Conservation (phyloP, 805 yeast species). For the Sugiyamaella smithiae region DNA sequence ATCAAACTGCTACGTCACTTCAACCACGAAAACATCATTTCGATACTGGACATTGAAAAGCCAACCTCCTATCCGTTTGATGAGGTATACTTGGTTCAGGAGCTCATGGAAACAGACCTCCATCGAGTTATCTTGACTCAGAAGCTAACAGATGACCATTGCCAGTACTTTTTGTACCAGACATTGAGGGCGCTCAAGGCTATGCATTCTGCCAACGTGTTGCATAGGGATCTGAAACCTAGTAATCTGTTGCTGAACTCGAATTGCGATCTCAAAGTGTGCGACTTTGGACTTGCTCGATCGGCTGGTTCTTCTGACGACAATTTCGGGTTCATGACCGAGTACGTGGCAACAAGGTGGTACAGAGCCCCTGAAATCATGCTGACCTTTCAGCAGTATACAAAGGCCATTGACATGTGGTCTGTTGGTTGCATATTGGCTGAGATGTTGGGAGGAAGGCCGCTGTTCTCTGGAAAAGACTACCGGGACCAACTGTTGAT, state of each 20-base stretch:
- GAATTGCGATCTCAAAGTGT: constrained; percentile 88
- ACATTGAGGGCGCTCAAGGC: constrained; percentile 87
- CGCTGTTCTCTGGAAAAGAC: constrained; percentile 91
- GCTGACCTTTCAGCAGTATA: constrained; percentile 90
- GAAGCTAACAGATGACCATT: constrained; percentile 82
- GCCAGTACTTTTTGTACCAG: constrained; percentile 91
- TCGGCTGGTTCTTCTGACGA: constrained; percentile 56
- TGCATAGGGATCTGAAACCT: constrained; percentile 92
- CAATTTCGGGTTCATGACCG: constrained; percentile 84
- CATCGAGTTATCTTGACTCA: constrained; percentile 94
- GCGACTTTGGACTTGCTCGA: constrained; percentile 91
- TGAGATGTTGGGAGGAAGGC: constrained; percentile 80
- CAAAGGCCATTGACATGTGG: constrained; percentile 96
- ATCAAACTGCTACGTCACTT: constrained; percentile 85
- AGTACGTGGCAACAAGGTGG: constrained; percentile 97
- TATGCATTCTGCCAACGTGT: constrained; percentile 88
- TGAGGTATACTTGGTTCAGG: constrained; percentile 79
- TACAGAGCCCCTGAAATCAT: constrained; percentile 97
- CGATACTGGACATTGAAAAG: constrained; percentile 83
- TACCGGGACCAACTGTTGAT: constrained; percentile 87
- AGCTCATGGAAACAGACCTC: constrained; percentile 97
- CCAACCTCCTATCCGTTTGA: constrained; percentile 74
- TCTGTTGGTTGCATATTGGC: constrained; percentile 95
- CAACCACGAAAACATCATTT: constrained; percentile 89
- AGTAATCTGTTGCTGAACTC: constrained; percentile 81